Base-by-base conservation (phyloP, 306 rosid species). In the Hippophae gyantsensis region DNA sequence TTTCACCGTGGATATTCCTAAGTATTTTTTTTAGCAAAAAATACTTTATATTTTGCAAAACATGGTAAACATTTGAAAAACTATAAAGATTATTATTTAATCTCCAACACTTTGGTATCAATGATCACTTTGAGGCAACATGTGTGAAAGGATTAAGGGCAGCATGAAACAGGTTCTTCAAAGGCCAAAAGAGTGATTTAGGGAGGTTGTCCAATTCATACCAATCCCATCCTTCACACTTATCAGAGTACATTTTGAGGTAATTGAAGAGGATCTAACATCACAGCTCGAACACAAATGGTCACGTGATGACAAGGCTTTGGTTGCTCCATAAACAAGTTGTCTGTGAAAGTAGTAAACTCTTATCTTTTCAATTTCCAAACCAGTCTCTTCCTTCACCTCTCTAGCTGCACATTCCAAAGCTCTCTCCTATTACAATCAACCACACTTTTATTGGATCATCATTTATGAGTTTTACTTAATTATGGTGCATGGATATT, bases 191-290 rank as follows among this genome's bases (percentile, higher is more conserved):
- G 12, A 88, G 60, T 0, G 96, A 89, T 3, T 77, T 45, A 0
- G 96, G 94, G 0, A 81, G 61, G 52, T 73, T 52, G 9, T 58
- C 74, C 86, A 82, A 82, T 1, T 74, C 83, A 57, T 78, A 81
- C 94, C 96, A 88, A 43, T 69, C 86, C 96, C 94, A 88, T 0
- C 90, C 94, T 25, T 81, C 82, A 54, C 96, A 88, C 73, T 76
- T 78, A 0, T 70, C 41, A 7, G 89, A 89, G 68, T 3, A 74
- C 18, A 48, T 78, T 88, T 25, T 55, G 65, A 0, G 84, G 79
- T 4, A 49, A 72, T 46, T 78, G 76, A 0, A 69, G 14, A 9
- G 74, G 68, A 66, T 68, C 79, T 6, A 9, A 67, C 53, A 62
- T 14, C 7, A 48, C 42, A 6, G 78, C 84, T 6, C 89, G 58